Conservation (phyloP, 2,329 filamentous ascomycete species). For the Fusarium circinatum region DNA sequence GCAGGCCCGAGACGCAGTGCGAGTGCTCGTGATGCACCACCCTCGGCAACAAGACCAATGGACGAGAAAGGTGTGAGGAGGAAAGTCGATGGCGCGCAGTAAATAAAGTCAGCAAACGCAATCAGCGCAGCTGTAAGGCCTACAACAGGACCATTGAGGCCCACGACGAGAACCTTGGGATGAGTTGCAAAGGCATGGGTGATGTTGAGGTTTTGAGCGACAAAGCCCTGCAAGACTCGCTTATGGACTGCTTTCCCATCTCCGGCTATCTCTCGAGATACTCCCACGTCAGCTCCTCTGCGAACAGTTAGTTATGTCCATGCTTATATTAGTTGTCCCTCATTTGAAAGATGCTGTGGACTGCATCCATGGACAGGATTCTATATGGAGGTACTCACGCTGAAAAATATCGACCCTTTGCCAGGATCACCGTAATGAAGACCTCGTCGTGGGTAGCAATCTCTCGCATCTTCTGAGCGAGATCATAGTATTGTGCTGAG, state of each 20-base stretch:
- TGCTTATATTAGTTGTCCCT: neutral
- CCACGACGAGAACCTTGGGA: slow-evolving; percentile 91
- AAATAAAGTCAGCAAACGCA: slow-evolving; percentile 91
- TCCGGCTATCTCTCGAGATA: slow-evolving; percentile 56
- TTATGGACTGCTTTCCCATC: slow-evolving; percentile 53
- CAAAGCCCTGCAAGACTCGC: slow-evolving; percentile 76
- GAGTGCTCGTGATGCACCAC: slow-evolving; percentile 81
- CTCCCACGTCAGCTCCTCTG: slow-evolving; percentile 83
- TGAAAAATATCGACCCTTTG: slow-evolving; percentile 86
- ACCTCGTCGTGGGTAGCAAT: slow-evolving; percentile 83
- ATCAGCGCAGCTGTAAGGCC: slow-evolving; percentile 88
- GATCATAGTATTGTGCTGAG: slow-evolving; percentile 77
- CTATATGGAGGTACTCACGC: slow-evolving; percentile 68
- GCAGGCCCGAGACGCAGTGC: slow-evolving; percentile 81
- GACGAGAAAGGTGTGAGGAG: slow-evolving; percentile 92
- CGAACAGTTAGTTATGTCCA: slow-evolving; percentile 2
- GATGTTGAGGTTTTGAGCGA: slow-evolving; percentile 87
- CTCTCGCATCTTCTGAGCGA: slow-evolving; percentile 78
- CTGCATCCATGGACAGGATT: neutral
- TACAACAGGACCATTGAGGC: slow-evolving; percentile 90
- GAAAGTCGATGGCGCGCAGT: slow-evolving; percentile 82
- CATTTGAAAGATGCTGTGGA: neutral
- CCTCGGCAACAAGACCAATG: slow-evolving; percentile 90
- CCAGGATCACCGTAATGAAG: slow-evolving; percentile 85
- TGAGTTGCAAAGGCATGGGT: slow-evolving; percentile 92